Evolutionary conservation across 106 monocot species (phyloP), one percentile per base, ranked within the genome.

Genomic region (Gastrodia elata): DNA sequence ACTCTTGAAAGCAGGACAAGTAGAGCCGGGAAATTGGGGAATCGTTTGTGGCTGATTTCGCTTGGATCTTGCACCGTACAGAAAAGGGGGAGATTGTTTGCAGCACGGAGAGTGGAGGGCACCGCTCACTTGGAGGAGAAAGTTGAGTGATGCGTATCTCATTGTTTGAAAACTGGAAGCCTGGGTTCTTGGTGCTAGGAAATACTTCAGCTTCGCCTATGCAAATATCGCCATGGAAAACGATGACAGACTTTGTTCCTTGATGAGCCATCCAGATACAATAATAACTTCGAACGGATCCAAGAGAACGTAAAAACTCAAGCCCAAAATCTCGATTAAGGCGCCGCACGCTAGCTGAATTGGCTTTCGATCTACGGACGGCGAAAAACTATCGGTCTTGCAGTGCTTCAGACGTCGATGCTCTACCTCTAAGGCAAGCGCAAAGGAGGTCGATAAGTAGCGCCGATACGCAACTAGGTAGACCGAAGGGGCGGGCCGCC

Each of bases 51-150:
- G 68, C 56, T 27, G 64, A 74, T n/a, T 83, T 82, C 68, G 84
- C 76, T 34, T 79, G 81, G 39, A 91, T 59, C 65, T 88, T 91
- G 87, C 84, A 91, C 26, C 80, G 75, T 39, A 87, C 76, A 71
- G 87, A 81, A 79, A 78, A 83, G 30, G 91, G 87, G 36, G 91
- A 78, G 79, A 91, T 83, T 37, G 87, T 82, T 48, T 87, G 87
- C 28, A 91, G 75, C 69, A 91, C 58, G 26, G 87, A 74, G 64
- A 91, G 87, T 22, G 91, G 87, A 33, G 79, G 85, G 79, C 87
- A 88, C 37, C 91, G 52, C 72, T 88, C 85, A 76, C 91, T 85
- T 15, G 74, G 73, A 4, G 82, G 83, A 27, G 91, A 85, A 26
- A 91, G 83, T 71, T 81, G 79, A 68, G 57, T 80, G 74, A 91